Conservation (phyloP, 2,329 filamentous ascomycete genomes). For the Aspergillus chevalieri region DNA sequence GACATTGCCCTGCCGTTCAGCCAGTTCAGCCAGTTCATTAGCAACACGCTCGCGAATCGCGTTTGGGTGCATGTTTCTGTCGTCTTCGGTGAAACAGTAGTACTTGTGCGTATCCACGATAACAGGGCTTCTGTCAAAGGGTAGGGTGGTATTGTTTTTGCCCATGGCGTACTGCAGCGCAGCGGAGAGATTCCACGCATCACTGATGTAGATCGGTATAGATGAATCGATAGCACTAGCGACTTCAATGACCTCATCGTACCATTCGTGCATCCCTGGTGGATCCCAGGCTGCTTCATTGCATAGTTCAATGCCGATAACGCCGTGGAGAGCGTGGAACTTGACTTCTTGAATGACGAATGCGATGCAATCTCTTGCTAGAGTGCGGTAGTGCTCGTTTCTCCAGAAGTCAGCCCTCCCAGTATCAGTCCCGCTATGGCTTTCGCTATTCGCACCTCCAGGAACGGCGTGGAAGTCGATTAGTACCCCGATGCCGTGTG, state of each 20-base stretch:
- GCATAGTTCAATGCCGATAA: constrained; percentile 53
- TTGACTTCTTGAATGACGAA: constrained; percentile 47
- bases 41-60: too few species aligned
- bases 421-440: constrained; percentile 51
- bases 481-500: constrained; percentile 50
- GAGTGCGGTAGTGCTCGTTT: constrained; percentile 36
- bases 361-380: constrained; percentile 43
- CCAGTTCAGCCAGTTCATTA: too few species aligned
- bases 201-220: constrained; percentile 53
- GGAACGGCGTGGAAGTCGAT: constrained; percentile 55
- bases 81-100: constrained; percentile 47
- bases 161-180: constrained; percentile 42
- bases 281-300: constrained; percentile 52
- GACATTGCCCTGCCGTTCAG: too few species aligned
- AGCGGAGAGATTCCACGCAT: constrained; percentile 49
- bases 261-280: constrained; percentile 52
- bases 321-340: constrained; percentile 35
- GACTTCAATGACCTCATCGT: constrained; percentile 45
- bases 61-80: too few species aligned
- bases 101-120: constrained; percentile 56
- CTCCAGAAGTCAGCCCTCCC: constrained; percentile 50
- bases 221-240: constrained; percentile 44
- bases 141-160: constrained; percentile 29
- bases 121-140: constrained; percentile 38
- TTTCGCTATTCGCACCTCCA: constrained; percentile 51